phyloP scores from a whole-genome alignment of 139 green algal genomes.

The Chlorella sorokiniana region DNA sequence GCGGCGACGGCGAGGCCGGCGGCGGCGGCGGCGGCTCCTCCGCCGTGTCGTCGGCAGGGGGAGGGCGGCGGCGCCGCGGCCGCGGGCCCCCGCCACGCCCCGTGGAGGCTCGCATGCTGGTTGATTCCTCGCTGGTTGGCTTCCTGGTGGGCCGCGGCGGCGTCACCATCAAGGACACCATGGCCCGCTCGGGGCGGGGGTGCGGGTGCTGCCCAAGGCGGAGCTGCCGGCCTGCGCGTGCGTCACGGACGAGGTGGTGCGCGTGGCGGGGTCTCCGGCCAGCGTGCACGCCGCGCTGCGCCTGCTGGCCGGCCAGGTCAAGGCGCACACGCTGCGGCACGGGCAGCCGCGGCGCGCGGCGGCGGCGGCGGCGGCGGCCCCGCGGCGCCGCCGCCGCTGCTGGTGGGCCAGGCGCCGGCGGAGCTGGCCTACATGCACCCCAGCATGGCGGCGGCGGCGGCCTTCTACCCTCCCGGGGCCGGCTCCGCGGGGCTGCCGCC shows the following conservation, averaged over 20 bases:
- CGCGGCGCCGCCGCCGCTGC: not conserved
- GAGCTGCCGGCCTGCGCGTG: slow-evolving; percentile 45
- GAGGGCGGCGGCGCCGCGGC: not conserved
- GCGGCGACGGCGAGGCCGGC: not conserved
- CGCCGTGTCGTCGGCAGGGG: not conserved
- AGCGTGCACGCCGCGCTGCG: slow-evolving; percentile 31
- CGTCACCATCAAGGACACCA: slow-evolving; percentile 30
- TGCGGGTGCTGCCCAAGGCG: slow-evolving; percentile 28
- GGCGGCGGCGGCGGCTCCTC: not conserved
- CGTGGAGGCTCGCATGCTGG: slow-evolving; percentile 21
- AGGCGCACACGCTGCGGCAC: slow-evolving; percentile 25
- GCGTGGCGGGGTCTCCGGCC: not conserved
- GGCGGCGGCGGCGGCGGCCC: not conserved
- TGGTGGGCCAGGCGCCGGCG: not conserved
- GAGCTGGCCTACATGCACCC: slow-evolving; percentile 1
- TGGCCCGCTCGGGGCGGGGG: not conserved
- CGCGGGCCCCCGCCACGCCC: not conserved
- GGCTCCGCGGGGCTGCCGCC: not conserved
- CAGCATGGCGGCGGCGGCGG: not conserved
- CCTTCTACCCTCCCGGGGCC: not conserved
- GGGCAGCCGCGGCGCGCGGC: not conserved
- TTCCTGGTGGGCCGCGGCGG: slow-evolving; percentile 38
- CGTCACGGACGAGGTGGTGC: slow-evolving; percentile 45
- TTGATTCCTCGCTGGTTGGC: slow-evolving; percentile 19
- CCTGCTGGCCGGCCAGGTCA: slow-evolving; percentile 32